Percentiles rank a stretch among this genome's conserved stretches.
Evolutionary conservation across 139 green algal genomes (phyloP).

Genomic region (Yamagishiella unicocca): DNA sequence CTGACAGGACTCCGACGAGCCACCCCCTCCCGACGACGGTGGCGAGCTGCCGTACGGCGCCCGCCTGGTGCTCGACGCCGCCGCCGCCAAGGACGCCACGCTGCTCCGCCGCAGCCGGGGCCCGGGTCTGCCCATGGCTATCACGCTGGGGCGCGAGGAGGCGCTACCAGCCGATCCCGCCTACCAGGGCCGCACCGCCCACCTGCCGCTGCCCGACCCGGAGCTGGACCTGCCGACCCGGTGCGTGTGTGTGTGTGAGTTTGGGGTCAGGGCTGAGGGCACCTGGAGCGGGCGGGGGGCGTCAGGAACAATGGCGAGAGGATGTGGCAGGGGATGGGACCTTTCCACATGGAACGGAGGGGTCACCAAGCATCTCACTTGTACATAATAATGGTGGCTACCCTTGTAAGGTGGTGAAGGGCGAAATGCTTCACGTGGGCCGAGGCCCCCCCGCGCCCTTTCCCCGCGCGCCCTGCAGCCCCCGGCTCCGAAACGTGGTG

Average conservation of each 20-base stretch:
- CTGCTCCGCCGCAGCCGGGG: slow-evolving; percentile 6
- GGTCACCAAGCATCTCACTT: no score
- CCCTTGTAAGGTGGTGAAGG: no score
- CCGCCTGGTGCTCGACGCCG: slow-evolving; percentile 29
- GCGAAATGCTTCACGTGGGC: no score
- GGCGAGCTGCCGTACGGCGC: slow-evolving; percentile 39
- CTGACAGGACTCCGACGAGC: slow-evolving; percentile 12
- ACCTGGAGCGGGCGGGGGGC: no score
- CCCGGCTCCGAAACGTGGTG: background rate
- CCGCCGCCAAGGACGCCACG: slow-evolving; percentile 24
- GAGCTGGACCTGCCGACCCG: slow-evolving; percentile 42
- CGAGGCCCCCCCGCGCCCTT: no score
- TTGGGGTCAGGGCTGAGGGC: no score
- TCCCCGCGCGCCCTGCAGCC: no score
- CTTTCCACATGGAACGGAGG: no score
- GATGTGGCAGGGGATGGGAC: no score
- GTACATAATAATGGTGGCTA: no score
- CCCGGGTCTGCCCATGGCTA: background rate
- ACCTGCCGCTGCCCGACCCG: slow-evolving; percentile 51
- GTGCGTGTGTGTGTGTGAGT: no score
- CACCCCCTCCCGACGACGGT: background rate
- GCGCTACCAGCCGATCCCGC: background rate
- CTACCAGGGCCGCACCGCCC: slow-evolving; percentile 18
- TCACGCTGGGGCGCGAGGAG: background rate
- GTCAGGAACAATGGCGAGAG: no score